These are phyloP conservation scores for Euphrasia arctica DNA, from an alignment of 305 asterid species.

Conservation along the genomic window DNA sequence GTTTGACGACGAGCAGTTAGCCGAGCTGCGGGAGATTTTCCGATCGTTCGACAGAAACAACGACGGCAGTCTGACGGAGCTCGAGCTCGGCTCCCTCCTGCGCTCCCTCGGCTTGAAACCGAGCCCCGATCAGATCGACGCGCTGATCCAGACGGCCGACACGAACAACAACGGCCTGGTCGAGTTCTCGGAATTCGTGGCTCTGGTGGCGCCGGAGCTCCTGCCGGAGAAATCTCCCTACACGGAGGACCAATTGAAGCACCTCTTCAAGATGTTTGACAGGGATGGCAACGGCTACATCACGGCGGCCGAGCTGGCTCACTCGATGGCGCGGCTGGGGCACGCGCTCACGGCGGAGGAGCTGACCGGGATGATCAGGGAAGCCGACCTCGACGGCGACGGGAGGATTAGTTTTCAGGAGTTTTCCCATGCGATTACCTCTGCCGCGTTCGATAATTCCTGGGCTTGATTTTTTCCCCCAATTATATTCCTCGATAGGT, in stretches of 20 bases:
- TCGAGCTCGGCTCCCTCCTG: conserved; percentile 83
- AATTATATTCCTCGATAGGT: background rate
- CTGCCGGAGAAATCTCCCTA: conserved; percentile 81
- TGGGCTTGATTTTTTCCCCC: conserved; percentile 45
- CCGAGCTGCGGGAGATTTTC: conserved; percentile 90
- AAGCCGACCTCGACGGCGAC: conserved; percentile 91
- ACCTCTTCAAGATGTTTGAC: conserved; percentile 75
- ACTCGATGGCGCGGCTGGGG: conserved; percentile 94
- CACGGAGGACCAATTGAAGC: conserved; percentile 83
- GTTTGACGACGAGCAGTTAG: conserved; percentile 76
- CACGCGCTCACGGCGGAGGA: conserved; percentile 91
- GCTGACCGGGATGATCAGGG: conserved; percentile 88
- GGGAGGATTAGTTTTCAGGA: conserved; percentile 85
- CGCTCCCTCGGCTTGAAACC: conserved; percentile 84
- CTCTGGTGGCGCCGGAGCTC: conserved; percentile 90
- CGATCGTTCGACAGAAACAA: conserved; percentile 84
- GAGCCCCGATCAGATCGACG: conserved; percentile 81
- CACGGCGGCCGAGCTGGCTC: conserved; percentile 92
- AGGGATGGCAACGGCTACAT: conserved; percentile 88
- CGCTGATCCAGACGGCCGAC: conserved; percentile 73
- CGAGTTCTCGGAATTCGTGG: conserved; percentile 89
- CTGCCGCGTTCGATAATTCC: conserved; percentile 94
- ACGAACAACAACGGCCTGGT: conserved; percentile 77
- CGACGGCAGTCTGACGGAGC: conserved; percentile 89
- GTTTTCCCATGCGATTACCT: conserved; percentile 82